Conservation (phyloP, 306 rosid genomes). For the Bauhinia variegata region DNA sequence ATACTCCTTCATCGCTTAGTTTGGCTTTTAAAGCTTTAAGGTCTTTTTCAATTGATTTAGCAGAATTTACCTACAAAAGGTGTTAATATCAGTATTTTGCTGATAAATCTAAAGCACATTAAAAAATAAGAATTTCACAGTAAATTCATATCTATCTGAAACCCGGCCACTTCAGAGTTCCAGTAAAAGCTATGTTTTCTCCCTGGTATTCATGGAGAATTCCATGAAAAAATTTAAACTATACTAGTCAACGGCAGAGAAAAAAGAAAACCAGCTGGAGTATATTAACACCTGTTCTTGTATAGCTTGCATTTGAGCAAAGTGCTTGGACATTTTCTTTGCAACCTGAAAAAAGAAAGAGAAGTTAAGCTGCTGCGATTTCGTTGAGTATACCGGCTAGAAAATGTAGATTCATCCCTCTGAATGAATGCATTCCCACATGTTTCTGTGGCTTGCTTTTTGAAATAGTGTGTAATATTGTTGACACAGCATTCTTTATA, state of each 20-base stretch:
- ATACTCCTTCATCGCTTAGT: conserved; percentile 66
- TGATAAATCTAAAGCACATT: conserved; percentile 29
- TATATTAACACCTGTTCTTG: conserved; percentile 73
- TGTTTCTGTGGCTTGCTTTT: neutral
- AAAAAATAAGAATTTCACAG: neutral
- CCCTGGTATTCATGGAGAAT: conserved; percentile 5
- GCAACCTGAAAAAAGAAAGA: conserved; percentile 51
- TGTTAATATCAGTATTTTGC: conserved; percentile 18
- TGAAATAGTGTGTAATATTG: neutral
- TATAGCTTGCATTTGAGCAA: conserved; percentile 67
- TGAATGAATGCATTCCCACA: neutral
- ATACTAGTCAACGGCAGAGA: conserved; percentile 19
- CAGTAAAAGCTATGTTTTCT: conserved; percentile 1
- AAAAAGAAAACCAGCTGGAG: conserved; percentile 4
- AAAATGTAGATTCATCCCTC: conserved; percentile 12
- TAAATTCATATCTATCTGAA: conserved; percentile 28
- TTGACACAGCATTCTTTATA: neutral
- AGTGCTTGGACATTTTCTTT: conserved; percentile 77
- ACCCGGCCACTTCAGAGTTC: neutral
- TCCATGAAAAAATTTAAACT: conserved; percentile 8
- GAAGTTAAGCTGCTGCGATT: conserved; percentile 21
- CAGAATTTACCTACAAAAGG: conserved; percentile 67
- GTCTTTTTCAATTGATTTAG: conserved; percentile 73
- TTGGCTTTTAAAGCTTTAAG: conserved; percentile 68
- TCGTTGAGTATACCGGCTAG: neutral